Evolutionary conservation across 306 rosid species (phyloP), one percentile per base, ranked within the genome.

Genomic region (Argentina anserina): DNA sequence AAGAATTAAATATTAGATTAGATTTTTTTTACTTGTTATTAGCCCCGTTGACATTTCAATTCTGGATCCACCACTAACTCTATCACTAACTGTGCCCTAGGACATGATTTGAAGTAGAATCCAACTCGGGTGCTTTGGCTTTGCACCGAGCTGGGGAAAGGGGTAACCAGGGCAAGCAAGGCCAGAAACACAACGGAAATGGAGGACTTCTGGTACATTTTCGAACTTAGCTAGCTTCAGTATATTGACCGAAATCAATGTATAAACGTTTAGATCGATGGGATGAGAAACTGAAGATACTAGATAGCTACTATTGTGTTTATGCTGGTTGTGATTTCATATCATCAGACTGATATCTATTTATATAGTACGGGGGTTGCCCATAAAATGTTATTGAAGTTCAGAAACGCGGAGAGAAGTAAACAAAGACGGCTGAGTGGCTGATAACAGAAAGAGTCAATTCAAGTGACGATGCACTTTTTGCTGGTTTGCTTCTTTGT

Each of bases 71-170:
- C n/a, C n/a, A n/a, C n/a, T n/a, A n/a, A n/a, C n/a, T n/a, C n/a
- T n/a, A n/a, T n/a, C n/a, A n/a, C n/a, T n/a, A n/a, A 50, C 43
- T 74, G 71, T 34, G 52, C 78, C 11, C 6, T 49, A 21, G 64
- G 71, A 67, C 78, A 74, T n/a, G 71, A 47, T 12, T 28, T 47
- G 9, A 65, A 23, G 40, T 74, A 74, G 56, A 74, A 74, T 36
- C 78, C 78, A 13, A 74, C 64, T 6, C 52, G 50, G 10, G 71
- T 63, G 31, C 41, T 60, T 8, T 64, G 29, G 71, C 78, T 70
- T 49, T 74, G 63, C 52, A 49, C 78, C 49, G 39, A 64, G 28
- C 29, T 3, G 20, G 69, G 63, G 23, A 66, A 36, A 7, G 47
- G 61, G 69, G 71, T 59, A 50, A 53, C 40, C 18, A 36, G 26